Base-by-base conservation (phyloP, 345 rosid genomes). In the Rhizophora apiculata region DNA sequence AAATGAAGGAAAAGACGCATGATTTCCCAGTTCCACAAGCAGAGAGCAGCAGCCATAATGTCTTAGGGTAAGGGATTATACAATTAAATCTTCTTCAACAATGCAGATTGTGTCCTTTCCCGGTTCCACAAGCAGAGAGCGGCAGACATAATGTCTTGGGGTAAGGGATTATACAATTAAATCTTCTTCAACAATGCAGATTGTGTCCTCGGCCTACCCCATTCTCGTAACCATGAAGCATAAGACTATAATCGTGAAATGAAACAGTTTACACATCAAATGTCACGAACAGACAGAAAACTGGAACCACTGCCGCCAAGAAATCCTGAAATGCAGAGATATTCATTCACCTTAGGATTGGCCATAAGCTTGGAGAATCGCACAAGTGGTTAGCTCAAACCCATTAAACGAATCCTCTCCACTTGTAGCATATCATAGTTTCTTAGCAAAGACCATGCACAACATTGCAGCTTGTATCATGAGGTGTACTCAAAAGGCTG, bases 401-500 rank as follows among this genome's bases (percentile, higher is more conserved):
- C 22, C 67, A 34, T 54, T 52, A 10, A 31, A 43, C 27, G 26
- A 6, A 68, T 71, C 53, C 65, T 69, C 63, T 29, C 29, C 8
- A 29, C n/a, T 7, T 6, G 13, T 18, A 72, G 54, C 62, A 27
- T 53, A 18, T 26, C 65, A 24, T 16, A 57, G 26, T n/a, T 18
- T 24, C 53, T 51, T 31, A 61, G 21, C 19, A n/a, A 55, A 27
- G 30, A 58, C 32, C 73, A 58, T 53, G 20, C 46, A 19, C 27
- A 8, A 21, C 52, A 30, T 52, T 21, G 37, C 15, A 15, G 64
- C 65, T 62, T 6, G 20, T 72, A 80, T 82, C 75, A 88, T 15
- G 92, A 69, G 8, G 85, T 73, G 81, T 86, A 96, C 77, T 96
- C 99, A 6, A 96, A 96, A 51, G 98, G 86, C 74, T 89, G 96